phyloP scores from a whole-genome alignment of 768 basidiomycete species.

The Mycena galericulata region DNA sequence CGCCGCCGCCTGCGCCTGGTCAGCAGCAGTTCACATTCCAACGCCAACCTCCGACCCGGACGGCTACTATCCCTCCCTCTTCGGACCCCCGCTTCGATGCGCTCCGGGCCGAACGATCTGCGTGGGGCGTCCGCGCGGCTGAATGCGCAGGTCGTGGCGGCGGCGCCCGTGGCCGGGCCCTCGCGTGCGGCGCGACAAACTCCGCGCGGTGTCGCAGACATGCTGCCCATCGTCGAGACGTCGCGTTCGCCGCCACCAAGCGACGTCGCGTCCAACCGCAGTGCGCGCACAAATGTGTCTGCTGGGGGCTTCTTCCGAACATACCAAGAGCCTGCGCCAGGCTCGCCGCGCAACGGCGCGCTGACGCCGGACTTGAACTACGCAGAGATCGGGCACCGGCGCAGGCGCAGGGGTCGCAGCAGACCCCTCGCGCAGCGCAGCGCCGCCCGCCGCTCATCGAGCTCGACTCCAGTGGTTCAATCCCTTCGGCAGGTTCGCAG shows the following conservation, averaged over 20 bases:
- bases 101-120: conserved; percentile 44
- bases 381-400: conserved; percentile 82
- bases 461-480: conserved; percentile 24
- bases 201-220: conserved; percentile 53
- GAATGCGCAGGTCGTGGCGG: conserved; percentile 50
- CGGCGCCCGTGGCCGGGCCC: conserved; percentile 46
- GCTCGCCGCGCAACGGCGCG: conserved; percentile 61
- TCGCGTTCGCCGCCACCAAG: conserved; percentile 70
- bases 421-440: conserved; percentile 4
- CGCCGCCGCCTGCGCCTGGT: conserved; percentile 35
- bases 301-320: conserved; percentile 71
- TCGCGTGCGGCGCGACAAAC: conserved; percentile 53
- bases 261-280: conserved; percentile 53
- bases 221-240: conserved; percentile 72
- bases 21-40: conserved; percentile 51
- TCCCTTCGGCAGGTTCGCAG: background rate
- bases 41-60: conserved; percentile 46
- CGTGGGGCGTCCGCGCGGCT: conserved; percentile 50
- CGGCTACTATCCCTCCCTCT: conserved; percentile 42
- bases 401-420: conserved; percentile 57
- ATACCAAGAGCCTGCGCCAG: conserved; percentile 57
- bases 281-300: conserved; percentile 62
- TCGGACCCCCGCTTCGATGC: conserved; percentile 18
- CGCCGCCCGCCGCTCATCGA: conserved; percentile 30
- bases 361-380: conserved; percentile 80